Percentiles rank a stretch among this genome's conserved stretches.
Evolutionary conservation across 495 filamentous ascomycete genomes (phyloP).

Genomic region (Penicillium pancosmium): DNA sequence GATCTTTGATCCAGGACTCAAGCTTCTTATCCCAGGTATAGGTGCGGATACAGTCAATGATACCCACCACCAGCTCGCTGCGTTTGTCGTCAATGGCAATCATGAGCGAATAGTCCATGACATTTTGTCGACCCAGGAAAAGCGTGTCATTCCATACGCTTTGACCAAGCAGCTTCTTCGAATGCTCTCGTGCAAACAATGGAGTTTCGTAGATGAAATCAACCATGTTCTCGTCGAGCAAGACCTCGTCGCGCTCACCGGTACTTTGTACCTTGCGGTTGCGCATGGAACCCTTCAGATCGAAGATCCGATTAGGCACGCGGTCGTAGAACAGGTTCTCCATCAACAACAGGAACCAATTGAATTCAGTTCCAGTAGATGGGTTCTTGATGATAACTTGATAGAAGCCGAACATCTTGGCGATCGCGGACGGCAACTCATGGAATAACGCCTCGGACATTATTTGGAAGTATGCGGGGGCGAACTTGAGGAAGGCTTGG

Average conservation of each 20-base stretch:
- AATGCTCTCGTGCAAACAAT: constrained; percentile 90
- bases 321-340: constrained; percentile 99
- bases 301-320: constrained; percentile 87
- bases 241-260: constrained; percentile 92
- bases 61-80: constrained; percentile 92
- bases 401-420: constrained; percentile 99
- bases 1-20: constrained; percentile 97
- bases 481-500: constrained; percentile 89
- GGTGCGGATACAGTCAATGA: constrained; percentile 97
- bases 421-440: constrained; percentile 93
- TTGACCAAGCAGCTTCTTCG: constrained; percentile 82
- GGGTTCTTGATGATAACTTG: constrained; percentile 97
- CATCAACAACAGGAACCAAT: constrained; percentile 93
- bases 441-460: constrained; percentile 97
- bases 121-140: constrained; percentile 87
- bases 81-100: constrained; percentile 89
- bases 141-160: constrained; percentile 95
- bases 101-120: constrained; percentile 99
- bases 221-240: constrained; percentile 98
- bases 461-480: constrained; percentile 94
- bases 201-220: constrained; percentile 98
- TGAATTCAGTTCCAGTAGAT: constrained; percentile 87
- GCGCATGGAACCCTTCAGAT: constrained; percentile 97
- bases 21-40: constrained; percentile 99
- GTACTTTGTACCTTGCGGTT: constrained; percentile 95